Percentiles rank a stretch among this genome's conserved stretches.
phyloP scores from a whole-genome alignment of 805 yeast genomes.

The Pichia rugopelliculosa region DNA sequence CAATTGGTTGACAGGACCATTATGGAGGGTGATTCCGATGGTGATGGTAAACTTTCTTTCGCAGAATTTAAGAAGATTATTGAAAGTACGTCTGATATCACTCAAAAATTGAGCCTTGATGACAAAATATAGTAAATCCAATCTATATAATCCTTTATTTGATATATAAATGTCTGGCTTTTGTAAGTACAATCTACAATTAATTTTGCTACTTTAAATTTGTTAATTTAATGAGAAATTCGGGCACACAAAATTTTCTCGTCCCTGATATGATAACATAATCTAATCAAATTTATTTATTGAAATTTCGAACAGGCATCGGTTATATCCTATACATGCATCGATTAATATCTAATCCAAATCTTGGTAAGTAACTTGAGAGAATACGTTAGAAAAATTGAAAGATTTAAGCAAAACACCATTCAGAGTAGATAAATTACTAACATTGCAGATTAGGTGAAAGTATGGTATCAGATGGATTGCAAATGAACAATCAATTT shows the following conservation, averaged over 20 bases:
- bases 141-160: background rate
- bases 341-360: background rate
- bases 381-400: too few relatives aligned
- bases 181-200: background rate
- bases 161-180: background rate
- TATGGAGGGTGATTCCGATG: slow-evolving; percentile 83
- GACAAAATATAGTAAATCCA: slow-evolving; percentile 15
- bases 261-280: too few relatives aligned
- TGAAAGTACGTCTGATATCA: slow-evolving; percentile 36
- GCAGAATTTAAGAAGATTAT: slow-evolving; percentile 76
- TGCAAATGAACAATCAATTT: background rate
- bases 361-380: background rate
- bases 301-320: too few relatives aligned
- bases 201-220: too few relatives aligned
- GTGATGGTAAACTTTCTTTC: slow-evolving; percentile 79
- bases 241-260: too few relatives aligned
- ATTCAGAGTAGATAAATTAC: background rate
- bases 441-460: background rate
- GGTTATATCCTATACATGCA: too few relatives aligned
- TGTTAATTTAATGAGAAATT: background rate
- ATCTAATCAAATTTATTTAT: too few relatives aligned
- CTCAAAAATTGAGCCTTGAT: slow-evolving; percentile 25
- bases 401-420: background rate
- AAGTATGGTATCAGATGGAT: background rate
- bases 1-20: slow-evolving; percentile 97